Conservation (phyloP, 2,329 filamentous ascomycete species). For the Phyllosticta paracitricarpa region DNA sequence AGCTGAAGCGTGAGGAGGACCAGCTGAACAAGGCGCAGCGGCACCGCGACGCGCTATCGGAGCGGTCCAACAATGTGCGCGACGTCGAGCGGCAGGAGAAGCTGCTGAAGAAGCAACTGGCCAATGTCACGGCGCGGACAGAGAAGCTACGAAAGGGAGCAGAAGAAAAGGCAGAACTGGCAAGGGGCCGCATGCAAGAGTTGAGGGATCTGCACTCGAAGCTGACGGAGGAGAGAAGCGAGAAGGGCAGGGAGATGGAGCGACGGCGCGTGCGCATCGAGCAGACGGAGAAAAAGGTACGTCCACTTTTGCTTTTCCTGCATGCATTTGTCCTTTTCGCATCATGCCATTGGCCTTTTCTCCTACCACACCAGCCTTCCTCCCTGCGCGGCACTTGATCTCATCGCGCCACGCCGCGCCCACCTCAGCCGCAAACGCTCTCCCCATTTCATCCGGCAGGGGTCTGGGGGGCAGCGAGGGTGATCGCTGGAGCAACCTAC, state of each 20-base stretch:
- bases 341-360: background rate
- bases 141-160: slow-evolving; percentile 74
- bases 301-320: slow-evolving; percentile 13
- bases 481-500: background rate
- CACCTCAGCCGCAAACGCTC: background rate
- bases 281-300: slow-evolving; percentile 96
- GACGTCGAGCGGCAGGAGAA: slow-evolving; percentile 86
- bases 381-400: background rate
- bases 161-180: slow-evolving; percentile 67
- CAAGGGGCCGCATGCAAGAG: slow-evolving; percentile 84
- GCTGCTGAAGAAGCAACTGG: slow-evolving; percentile 71
- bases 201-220: slow-evolving; percentile 68
- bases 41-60: slow-evolving; percentile 78
- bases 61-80: slow-evolving; percentile 78
- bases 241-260: slow-evolving; percentile 89
- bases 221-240: slow-evolving; percentile 72
- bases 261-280: slow-evolving; percentile 86
- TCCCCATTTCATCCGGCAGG: background rate
- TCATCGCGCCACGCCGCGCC: background rate
- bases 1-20: slow-evolving; percentile 84
- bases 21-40: slow-evolving; percentile 69
- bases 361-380: background rate
- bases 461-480: background rate
- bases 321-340: no score
- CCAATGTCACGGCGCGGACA: slow-evolving; percentile 78